Evolutionary conservation across 2,329 filamentous ascomycete genomes (phyloP).

Genomic region (Colletotrichum karsti): DNA sequence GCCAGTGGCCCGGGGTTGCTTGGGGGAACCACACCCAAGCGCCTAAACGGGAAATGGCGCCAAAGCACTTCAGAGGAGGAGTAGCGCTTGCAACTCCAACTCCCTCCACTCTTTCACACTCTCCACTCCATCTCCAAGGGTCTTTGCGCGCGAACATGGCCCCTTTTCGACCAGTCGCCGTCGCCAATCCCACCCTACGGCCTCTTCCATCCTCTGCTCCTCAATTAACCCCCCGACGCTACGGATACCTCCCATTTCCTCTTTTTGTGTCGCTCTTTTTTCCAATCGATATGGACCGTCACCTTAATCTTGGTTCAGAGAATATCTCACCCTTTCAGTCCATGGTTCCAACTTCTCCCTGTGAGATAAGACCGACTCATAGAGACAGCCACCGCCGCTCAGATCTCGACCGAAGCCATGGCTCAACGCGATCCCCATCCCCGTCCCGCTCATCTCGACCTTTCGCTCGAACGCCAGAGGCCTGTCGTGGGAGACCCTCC

Average conservation of each 20-base stretch:
- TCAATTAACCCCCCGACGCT: constrained; percentile 14
- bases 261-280: constrained; percentile 18
- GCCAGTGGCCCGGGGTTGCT: constrained; percentile 4
- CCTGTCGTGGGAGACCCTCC: constrained; percentile 26
- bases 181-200: constrained; percentile 23
- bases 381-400: constrained; percentile 27
- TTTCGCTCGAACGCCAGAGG: constrained; percentile 22
- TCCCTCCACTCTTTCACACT: not conserved
- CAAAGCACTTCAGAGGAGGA: constrained; percentile 12
- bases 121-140: constrained; percentile 15
- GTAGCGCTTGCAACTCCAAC: not conserved
- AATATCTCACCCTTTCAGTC: constrained; percentile 10
- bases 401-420: constrained; percentile 27
- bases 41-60: constrained; percentile 27
- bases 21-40: constrained; percentile 16
- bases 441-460: constrained; percentile 21
- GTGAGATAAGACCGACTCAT: constrained; percentile 23
- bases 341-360: constrained; percentile 6
- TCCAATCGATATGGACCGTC: constrained; percentile 28
- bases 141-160: constrained; percentile 21
- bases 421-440: constrained; percentile 25
- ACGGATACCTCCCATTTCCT: constrained; percentile 25
- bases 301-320: not conserved
- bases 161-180: constrained; percentile 28
- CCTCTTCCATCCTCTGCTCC: constrained; percentile 16